Conservation (phyloP, 2,329 filamentous ascomycete species). For the Orbilia quercus region DNA sequence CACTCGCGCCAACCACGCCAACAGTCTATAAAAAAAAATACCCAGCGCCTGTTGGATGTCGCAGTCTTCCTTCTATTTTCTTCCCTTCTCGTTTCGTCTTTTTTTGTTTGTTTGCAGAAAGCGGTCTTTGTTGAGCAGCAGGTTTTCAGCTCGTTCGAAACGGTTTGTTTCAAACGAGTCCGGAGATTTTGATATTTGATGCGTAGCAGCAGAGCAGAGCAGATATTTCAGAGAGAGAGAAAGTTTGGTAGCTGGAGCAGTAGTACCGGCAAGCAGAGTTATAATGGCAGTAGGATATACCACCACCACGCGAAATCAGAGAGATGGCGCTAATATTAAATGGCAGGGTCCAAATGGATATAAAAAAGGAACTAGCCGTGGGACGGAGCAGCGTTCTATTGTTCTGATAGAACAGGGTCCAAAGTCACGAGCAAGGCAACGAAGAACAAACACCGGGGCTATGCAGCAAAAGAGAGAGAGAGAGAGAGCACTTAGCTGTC, state of each 20-base stretch:
- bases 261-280: neutral
- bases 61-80: neutral
- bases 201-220: conserved; percentile 1
- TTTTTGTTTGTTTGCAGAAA: no score
- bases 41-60: neutral
- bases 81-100: neutral
- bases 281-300: neutral
- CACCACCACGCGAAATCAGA: neutral
- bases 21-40: conserved; percentile 1
- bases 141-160: neutral
- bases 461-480: conserved; percentile 25
- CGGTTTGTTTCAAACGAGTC: neutral
- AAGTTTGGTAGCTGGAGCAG: neutral
- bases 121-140: neutral
- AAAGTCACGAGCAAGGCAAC: conserved; percentile 30
- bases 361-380: neutral
- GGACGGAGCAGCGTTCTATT: neutral
- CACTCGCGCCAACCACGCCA: conserved; percentile 18
- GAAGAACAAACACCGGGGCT: conserved; percentile 47
- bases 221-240: conserved; percentile 5
- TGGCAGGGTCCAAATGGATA: no score
- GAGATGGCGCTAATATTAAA: neutral
- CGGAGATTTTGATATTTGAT: neutral
- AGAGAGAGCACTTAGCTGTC: conserved; percentile 52
- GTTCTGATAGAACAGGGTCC: conserved; percentile 10